phyloP scores from a whole-genome alignment of 345 rosid species.

The Dipteronia sinensis region DNA sequence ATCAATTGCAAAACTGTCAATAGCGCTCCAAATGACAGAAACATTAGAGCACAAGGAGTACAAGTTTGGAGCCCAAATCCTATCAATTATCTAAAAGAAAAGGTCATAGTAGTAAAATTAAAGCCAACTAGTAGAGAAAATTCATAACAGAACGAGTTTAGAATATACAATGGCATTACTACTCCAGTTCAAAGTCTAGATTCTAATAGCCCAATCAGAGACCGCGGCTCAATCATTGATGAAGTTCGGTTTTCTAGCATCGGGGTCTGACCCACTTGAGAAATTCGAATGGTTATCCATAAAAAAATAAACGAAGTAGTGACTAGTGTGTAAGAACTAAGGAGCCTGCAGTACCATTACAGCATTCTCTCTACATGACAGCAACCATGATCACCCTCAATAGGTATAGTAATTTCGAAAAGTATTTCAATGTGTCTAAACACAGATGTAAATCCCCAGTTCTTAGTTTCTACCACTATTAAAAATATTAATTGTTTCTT shows the following conservation, averaged over 20 bases:
- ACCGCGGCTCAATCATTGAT: neutral
- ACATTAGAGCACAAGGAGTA: neutral
- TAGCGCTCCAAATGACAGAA: constrained; percentile 1
- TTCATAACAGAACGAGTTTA: neutral
- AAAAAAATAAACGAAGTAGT: neutral
- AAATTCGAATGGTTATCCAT: neutral
- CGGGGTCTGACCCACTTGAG: neutral
- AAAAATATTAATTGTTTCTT: neutral
- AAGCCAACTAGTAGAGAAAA: neutral
- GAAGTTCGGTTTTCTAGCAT: neutral
- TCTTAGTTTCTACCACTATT: neutral
- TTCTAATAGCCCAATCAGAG: neutral
- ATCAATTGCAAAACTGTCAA: neutral
- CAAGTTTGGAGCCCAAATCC: neutral
- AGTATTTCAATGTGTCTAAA: neutral
- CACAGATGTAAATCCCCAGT: neutral
- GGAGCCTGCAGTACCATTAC: neutral
- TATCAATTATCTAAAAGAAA: too few relatives aligned
- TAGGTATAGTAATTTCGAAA: neutral
- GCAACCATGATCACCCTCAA: neutral
- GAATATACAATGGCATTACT: neutral
- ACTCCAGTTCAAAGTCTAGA: neutral
- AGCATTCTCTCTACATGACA: constrained; percentile 5
- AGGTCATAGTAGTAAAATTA: neutral
- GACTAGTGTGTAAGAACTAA: neutral